Percentiles rank a stretch among this genome's conserved stretches.
These are phyloP conservation scores for Pleurotus eryngii DNA, from an alignment of 768 basidiomycete species.

Conservation along the genomic window DNA sequence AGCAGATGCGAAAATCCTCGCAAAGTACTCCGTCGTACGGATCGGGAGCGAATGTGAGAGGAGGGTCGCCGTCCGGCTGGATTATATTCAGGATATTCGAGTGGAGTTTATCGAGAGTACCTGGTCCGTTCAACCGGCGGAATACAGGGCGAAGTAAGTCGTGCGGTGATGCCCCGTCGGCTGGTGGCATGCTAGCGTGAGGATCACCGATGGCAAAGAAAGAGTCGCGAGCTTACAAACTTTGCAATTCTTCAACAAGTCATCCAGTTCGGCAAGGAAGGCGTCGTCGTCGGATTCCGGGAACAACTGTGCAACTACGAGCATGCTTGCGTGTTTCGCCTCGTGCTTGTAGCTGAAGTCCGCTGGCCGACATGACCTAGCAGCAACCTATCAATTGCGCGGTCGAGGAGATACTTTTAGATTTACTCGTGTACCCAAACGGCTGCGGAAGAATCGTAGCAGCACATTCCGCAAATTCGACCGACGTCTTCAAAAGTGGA, in stretches of 20 bases:
- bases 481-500: conserved; percentile 50
- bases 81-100: conserved; percentile 45
- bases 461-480: conserved; percentile 54
- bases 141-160: conserved; percentile 50
- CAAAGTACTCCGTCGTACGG: conserved; percentile 24
- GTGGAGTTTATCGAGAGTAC: conserved; percentile 34
- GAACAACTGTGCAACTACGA: conserved; percentile 61
- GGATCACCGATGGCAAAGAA: background rate
- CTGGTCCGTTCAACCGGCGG: conserved; percentile 37
- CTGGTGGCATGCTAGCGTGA: conserved; percentile 16
- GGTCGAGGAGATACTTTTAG: background rate
- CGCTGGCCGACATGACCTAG: conserved; percentile 55
- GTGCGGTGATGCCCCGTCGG: conserved; percentile 44
- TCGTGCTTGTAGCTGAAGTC: conserved; percentile 85
- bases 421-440: conserved; percentile 77
- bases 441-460: conserved; percentile 55
- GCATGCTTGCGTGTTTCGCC: conserved; percentile 52
- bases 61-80: conserved; percentile 16
- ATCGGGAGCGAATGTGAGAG: conserved; percentile 12
- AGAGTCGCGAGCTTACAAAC: conserved; percentile 24
- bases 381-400: background rate
- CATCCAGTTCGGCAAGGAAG: conserved; percentile 29
- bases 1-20: conserved; percentile 37
- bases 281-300: conserved; percentile 33
- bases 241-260: conserved; percentile 25